Base-by-base conservation (phyloP, 2,329 filamentous ascomycete species). In the Arthrinium phaeospermum region DNA sequence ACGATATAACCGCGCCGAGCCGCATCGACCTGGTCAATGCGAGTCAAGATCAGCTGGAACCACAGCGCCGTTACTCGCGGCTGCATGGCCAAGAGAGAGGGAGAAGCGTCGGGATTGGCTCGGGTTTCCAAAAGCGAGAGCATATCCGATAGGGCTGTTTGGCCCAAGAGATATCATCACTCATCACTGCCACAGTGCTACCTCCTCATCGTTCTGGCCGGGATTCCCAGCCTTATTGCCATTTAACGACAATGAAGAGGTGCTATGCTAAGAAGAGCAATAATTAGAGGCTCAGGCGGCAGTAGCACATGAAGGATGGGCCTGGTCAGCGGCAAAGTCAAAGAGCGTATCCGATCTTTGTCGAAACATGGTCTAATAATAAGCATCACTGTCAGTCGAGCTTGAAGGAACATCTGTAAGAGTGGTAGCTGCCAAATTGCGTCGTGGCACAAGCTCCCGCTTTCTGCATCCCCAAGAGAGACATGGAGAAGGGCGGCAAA, bases 321-420 rank as follows among this genome's bases (percentile, higher is more conserved):
- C 30, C 4, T 64, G 34, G 34, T 64, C 13, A 14, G 57, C 34
- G 57, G 57, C 19, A 64, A 64, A 64, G 57, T 37, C 19, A 64
- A 64, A 34, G 57, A 41, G 57, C 6, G 22, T 64, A 41, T 41
- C 57, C 41, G 57, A 64, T 14, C 34, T 64, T 64, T 10, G 19
- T 37, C 57, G 57, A 64, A 64, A 64, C 34, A 64, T 19, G 34
- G 53, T 61, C 30, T 61, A 37, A 37, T 61, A 34, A 61, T 61
- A 47, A 51, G 22, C 22, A 61, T 30, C 19, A 19, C 2, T 61
- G 7, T 61, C 30, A 8, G 51, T 37, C 53, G 16, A n/a, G 10
- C 16, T 8, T 61, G 53, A 37, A 61, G 53, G 49, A 53, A 27
- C 24, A 53, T 14, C 13, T 24, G 12, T 24, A 53, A 27, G 49